These are phyloP conservation scores for Solanum chmielewskii DNA, from an alignment of 257 asterid species.

Conservation along the genomic window DNA sequence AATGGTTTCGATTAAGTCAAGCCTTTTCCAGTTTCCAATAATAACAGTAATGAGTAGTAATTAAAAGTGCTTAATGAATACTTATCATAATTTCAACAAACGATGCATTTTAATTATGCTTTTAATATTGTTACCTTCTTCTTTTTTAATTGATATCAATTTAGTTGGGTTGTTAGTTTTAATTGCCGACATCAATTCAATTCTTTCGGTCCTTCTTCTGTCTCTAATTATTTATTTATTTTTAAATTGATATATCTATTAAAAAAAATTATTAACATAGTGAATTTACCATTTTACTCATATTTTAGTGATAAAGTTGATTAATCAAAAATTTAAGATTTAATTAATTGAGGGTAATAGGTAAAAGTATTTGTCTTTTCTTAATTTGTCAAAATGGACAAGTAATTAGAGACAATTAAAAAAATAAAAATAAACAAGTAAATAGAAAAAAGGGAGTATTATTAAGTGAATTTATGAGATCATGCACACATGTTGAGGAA, in stretches of 20 bases:
- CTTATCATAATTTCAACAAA: background rate
- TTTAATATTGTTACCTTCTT: background rate
- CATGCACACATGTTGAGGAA: background rate
- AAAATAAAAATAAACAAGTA: too few species aligned
- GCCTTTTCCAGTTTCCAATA: background rate
- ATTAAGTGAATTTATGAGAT: background rate
- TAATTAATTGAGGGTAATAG: too few species aligned
- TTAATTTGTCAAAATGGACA: too few species aligned
- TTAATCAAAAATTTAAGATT: too few species aligned
- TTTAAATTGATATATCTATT: too few species aligned
- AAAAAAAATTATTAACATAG: too few species aligned
- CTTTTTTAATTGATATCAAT: background rate
- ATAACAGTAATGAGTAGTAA: background rate
- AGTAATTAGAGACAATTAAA: fast-evolving
- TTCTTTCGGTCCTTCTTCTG: too few species aligned
- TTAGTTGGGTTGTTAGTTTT: background rate
- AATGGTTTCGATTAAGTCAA: background rate
- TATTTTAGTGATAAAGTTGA: too few species aligned
- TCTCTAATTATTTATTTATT: too few species aligned
- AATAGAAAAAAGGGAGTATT: too few species aligned
- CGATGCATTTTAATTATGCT: background rate
- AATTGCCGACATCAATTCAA: background rate
- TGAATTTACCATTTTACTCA: fast-evolving
- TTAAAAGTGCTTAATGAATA: background rate
- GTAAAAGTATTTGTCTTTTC: too few species aligned